Evolutionary conservation across 2,329 filamentous ascomycete species (phyloP).

Genomic region (Phoma sp.): DNA sequence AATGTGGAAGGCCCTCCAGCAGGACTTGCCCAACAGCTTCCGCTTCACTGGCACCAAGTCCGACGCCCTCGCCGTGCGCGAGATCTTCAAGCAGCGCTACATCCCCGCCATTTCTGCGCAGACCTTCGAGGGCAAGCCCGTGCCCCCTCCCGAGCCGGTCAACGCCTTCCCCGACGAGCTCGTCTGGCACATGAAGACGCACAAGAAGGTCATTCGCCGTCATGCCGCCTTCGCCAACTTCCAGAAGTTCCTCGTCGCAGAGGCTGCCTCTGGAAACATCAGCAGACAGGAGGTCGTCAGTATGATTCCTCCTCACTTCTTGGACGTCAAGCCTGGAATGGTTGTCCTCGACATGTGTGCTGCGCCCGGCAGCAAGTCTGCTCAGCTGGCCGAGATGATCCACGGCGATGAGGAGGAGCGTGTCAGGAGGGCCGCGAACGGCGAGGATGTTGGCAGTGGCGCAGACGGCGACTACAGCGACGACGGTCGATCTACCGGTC

Average conservation of each 20-base stretch:
- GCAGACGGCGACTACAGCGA: slow-evolving; percentile 66
- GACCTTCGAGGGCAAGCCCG: slow-evolving; percentile 79
- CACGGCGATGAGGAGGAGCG: slow-evolving; percentile 91
- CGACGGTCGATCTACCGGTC: slow-evolving; percentile 85
- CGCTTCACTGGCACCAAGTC: slow-evolving; percentile 95
- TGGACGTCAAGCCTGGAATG: slow-evolving; percentile 92
- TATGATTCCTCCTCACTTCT: slow-evolving; percentile 96
- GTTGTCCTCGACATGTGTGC: slow-evolving; percentile 95
- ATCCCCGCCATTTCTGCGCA: slow-evolving; percentile 90
- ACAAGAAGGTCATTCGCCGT: slow-evolving; percentile 93
- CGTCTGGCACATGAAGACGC: slow-evolving; percentile 97
- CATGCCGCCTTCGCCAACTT: slow-evolving; percentile 94
- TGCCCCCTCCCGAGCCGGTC: slow-evolving; percentile 82
- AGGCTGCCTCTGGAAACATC: slow-evolving; percentile 97
- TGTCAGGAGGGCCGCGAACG: slow-evolving; percentile 73
- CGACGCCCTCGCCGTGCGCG: slow-evolving; percentile 90
- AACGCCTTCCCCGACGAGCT: slow-evolving; percentile 94
- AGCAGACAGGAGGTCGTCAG: slow-evolving; percentile 97
- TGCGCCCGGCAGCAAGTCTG: slow-evolving; percentile 95
- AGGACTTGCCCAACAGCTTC: slow-evolving; percentile 95
- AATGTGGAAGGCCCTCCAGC: slow-evolving; percentile 85
- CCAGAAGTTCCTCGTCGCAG: slow-evolving; percentile 96
- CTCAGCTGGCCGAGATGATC: slow-evolving; percentile 92
- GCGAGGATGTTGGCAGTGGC: slow-evolving; percentile 67
- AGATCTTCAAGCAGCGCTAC: slow-evolving; percentile 85